Percentiles rank a stretch among this genome's conserved stretches.
These are phyloP conservation scores for Acacia crassicarpa DNA, from an alignment of 306 rosid species.

Conservation along the genomic window DNA sequence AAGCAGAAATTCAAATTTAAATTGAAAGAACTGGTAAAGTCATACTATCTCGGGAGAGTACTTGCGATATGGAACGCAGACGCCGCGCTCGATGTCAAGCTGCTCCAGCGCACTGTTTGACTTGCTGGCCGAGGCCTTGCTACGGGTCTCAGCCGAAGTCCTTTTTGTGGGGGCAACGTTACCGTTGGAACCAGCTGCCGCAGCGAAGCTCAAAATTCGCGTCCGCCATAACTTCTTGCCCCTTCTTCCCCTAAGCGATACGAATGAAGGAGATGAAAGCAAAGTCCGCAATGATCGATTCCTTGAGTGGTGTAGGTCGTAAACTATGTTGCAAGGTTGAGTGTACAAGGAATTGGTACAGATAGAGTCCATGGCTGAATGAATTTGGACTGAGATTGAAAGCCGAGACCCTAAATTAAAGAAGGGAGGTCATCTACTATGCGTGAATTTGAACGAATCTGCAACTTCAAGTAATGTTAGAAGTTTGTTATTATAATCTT, in stretches of 20 bases:
- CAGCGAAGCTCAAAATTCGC: slow-evolving; percentile 47
- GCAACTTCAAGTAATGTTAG: background rate
- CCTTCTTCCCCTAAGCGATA: slow-evolving; percentile 11
- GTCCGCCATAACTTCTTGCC: slow-evolving; percentile 10
- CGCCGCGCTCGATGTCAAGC: slow-evolving; percentile 98
- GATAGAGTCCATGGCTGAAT: slow-evolving; percentile 48
- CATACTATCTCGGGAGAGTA: slow-evolving; percentile 90
- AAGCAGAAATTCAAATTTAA: slow-evolving; percentile 10
- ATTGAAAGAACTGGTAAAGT: slow-evolving; percentile 1
- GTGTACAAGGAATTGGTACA: slow-evolving; percentile 31
- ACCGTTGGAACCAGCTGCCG: slow-evolving; percentile 40
- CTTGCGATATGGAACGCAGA: slow-evolving; percentile 93
- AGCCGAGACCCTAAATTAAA: slow-evolving; percentile 37
- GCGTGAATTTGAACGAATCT: background rate
- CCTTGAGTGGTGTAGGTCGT: background rate
- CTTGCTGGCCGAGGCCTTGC: slow-evolving; percentile 32
- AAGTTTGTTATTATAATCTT: background rate
- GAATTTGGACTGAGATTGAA: background rate
- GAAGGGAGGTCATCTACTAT: slow-evolving; percentile 20
- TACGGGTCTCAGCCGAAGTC: slow-evolving; percentile 10
- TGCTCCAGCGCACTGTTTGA: slow-evolving; percentile 79
- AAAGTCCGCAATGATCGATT: slow-evolving; percentile 7
- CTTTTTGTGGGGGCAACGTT: slow-evolving; percentile 31
- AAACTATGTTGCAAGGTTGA: slow-evolving; percentile 10
- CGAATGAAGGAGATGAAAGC: background rate